Evolutionary conservation across 2,329 filamentous ascomycete genomes (phyloP), one percentile per base, ranked within the genome.

Genomic region (Akanthomyces uredinophilus): DNA sequence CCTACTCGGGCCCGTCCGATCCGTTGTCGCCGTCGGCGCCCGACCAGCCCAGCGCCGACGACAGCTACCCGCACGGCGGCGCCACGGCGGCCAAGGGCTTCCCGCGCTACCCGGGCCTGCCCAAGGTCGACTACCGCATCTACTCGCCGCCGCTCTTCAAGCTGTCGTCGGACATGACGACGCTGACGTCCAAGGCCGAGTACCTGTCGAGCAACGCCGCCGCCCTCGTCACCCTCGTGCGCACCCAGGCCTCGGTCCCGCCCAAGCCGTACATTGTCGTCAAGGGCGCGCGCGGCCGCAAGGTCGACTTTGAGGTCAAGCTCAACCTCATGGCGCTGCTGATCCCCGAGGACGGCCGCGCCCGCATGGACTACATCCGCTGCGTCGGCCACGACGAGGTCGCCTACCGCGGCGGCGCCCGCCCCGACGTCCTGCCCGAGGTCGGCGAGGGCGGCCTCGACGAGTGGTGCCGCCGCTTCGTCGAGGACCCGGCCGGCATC

Each of bases 321-420:
- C 71, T 85, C 47, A 85, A 85, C 68, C 72, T 84, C 20, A 81
- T 85, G 79, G 75, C 71, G 53, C 72, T 85, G 13, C 73, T 86
- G 5, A 75, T 84, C 2, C 76, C 81, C 0, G 78, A 81, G 2
- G 76, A 80, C 60, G 69, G 75, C 8, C 69, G 68, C 27, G 66
- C 73, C 41, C 76, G 80, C 29, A 77, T 83, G 69, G 80, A 85
- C 67, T 85, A 85, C 69, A 74, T 84, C 50, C 79, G 81, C 24
- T 79, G 81, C 62, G 80, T 84, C 13, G 73, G 72, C 0, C 69
- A 70, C 20, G 80, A 77, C 43, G 83, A 86, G 72, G 62, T 79
- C 59, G 82, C 81, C 0, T 77, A 78, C 63, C 78, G 83, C 11
- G 83, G 81, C 16, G 78, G 78, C 37, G 68, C 65, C 35, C 77